These are phyloP conservation scores for Naganishia sp. DNA, from an alignment of 1,284 basidiomycete genomes.

Conservation along the genomic window DNA sequence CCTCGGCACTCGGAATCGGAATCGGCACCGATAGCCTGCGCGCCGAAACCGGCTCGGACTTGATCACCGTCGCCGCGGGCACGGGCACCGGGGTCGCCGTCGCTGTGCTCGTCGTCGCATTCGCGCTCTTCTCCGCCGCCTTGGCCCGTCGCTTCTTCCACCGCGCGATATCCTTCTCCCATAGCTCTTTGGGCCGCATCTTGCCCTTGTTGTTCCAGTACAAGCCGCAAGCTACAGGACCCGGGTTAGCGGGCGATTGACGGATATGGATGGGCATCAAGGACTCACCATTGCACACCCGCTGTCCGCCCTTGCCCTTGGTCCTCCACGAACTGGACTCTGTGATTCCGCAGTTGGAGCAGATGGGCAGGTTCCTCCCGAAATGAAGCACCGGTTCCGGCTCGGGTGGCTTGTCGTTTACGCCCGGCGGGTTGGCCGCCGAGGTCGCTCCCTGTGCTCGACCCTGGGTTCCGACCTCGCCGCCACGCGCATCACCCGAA, in stretches of 20 bases:
- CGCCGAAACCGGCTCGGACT: neutral
- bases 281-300: conserved; percentile 52
- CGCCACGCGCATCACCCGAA: neutral
- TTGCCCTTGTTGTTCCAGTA: conserved; percentile 50
- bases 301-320: conserved; percentile 42
- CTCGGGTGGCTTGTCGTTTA: neutral
- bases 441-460: neutral
- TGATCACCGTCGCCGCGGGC: neutral
- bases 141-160: conserved; percentile 24
- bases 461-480: neutral
- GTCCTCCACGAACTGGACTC: conserved; percentile 50
- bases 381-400: neutral
- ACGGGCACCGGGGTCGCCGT: conserved; percentile 2
- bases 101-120: neutral
- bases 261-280: neutral
- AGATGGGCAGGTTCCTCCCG: conserved; percentile 35
- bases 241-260: neutral
- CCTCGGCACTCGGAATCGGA: neutral
- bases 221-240: conserved; percentile 47
- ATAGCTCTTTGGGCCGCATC: conserved; percentile 48
- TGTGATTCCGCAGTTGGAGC: conserved; percentile 49
- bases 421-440: neutral
- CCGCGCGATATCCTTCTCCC: conserved; percentile 37
- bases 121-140: conserved; percentile 8
- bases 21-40: neutral